These are phyloP conservation scores for Juncus inflexus DNA, from an alignment of 176 grass and related monocot species.

Conservation along the genomic window DNA sequence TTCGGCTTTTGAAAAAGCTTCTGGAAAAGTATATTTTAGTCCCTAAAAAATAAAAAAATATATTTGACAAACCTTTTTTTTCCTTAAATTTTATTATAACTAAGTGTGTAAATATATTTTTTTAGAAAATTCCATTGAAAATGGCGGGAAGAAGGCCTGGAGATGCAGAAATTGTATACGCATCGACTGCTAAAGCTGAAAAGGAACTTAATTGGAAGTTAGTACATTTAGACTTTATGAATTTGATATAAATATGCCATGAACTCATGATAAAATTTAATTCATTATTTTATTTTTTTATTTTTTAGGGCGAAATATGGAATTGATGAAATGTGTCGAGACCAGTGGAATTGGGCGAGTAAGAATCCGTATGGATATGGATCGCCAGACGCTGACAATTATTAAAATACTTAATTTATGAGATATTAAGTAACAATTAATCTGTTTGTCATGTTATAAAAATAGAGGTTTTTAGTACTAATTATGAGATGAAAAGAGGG, in stretches of 20 bases:
- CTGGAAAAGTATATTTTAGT: conserved; percentile 43
- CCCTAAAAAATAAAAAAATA: not conserved
- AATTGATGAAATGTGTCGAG: conserved; percentile 90
- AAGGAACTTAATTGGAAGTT: conserved; percentile 87
- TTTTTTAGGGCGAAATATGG: conserved; percentile 64
- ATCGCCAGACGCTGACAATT: conserved; percentile 28
- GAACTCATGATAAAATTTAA: not conserved
- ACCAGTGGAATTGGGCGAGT: conserved; percentile 93
- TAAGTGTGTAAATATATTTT: not conserved
- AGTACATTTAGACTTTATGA: conserved; percentile 11
- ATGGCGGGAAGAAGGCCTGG: conserved; percentile 64
- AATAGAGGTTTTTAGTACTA: conserved; percentile 22
- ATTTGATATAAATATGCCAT: not conserved
- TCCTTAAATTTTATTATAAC: not conserved
- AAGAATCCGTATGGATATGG: conserved; percentile 84
- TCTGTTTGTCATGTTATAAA: conserved; percentile 13
- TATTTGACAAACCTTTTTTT: not conserved
- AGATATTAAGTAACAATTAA: conserved; percentile 16
- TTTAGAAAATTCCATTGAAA: conserved; percentile 64
- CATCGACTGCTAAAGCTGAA: conserved; percentile 61
- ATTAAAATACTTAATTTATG: conserved; percentile 1
- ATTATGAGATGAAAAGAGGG: conserved; percentile 1
- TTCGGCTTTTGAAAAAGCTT: conserved; percentile 61
- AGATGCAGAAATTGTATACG: conserved; percentile 70
- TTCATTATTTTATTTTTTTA: not conserved